Percentiles rank a stretch among this genome's conserved stretches.
Conservation (phyloP, 108 stramenopile species). For the Cylindrotheca fusiformis region DNA sequence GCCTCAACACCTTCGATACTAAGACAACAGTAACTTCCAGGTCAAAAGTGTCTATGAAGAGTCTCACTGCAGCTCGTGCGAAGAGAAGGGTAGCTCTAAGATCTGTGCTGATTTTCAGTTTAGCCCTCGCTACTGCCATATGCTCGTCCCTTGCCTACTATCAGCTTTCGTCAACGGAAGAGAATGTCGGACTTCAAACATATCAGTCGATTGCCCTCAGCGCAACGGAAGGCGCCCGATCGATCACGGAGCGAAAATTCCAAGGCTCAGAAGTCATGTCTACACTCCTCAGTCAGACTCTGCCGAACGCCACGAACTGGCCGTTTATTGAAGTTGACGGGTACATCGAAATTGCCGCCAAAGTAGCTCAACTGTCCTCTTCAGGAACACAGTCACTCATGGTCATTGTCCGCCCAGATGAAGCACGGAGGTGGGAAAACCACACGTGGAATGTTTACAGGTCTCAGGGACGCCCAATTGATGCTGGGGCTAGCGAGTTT, state of each 20-base stretch:
- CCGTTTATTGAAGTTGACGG: constrained; percentile 15
- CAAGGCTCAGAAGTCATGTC: constrained; percentile 11
- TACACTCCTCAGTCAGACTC: neutral
- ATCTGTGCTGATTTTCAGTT: neutral
- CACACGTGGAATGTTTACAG: constrained; percentile 2
- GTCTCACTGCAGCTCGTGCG: too few species aligned
- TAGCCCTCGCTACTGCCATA: neutral
- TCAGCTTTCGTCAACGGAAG: neutral
- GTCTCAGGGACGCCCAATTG: neutral
- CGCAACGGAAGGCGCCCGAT: neutral
- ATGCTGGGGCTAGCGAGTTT: constrained; percentile 7
- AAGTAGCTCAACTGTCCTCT: neutral
- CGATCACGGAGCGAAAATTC: constrained; percentile 1
- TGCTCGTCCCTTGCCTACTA: neutral
- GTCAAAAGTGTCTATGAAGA: too few species aligned
- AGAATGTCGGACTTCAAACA: constrained; percentile 4
- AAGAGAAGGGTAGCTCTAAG: neutral
- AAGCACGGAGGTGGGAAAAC: neutral
- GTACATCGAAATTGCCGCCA: constrained; percentile 10
- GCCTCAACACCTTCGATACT: too few species aligned
- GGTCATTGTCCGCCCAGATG: neutral
- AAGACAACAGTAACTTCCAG: too few species aligned
- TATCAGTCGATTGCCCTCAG: constrained; percentile 1
- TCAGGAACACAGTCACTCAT: constrained; percentile 1
- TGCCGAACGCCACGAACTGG: constrained; percentile 11